Conservation (phyloP, 2,329 filamentous ascomycete genomes). For the Penicillium sp. region DNA sequence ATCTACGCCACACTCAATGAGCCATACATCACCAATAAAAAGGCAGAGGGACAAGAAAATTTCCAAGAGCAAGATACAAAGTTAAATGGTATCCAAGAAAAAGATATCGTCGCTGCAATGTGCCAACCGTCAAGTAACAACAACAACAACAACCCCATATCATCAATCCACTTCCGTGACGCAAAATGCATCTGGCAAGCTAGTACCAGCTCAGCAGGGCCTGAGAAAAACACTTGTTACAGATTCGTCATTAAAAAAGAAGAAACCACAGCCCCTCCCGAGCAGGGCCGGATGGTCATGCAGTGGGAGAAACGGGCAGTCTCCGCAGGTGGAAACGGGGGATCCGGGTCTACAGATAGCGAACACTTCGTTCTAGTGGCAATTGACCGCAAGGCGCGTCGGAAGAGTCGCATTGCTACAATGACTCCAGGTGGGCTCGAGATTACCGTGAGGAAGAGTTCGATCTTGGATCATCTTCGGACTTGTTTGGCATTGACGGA, state of each 20-base stretch:
- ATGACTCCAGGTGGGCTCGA: constrained; percentile 23
- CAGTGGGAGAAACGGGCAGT: constrained; percentile 22
- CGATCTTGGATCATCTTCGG: constrained; percentile 22
- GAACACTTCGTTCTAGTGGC: constrained; percentile 22
- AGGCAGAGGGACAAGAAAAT: neutral
- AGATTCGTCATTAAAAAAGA: constrained; percentile 15
- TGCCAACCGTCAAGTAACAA: constrained; percentile 9
- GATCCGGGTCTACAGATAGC: neutral
- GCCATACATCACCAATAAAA: constrained; percentile 15
- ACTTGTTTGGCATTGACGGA: constrained; percentile 18
- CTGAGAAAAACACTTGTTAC: constrained; percentile 12
- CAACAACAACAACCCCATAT: neutral
- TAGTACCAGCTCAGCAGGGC: constrained; percentile 1
- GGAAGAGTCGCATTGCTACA: constrained; percentile 22
- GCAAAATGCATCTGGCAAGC: constrained; percentile 19
- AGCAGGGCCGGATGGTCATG: constrained; percentile 17
- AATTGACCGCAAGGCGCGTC: constrained; percentile 20
- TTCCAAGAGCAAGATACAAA: neutral
- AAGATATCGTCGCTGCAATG: constrained; percentile 20
- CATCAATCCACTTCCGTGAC: constrained; percentile 19
- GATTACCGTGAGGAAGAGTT: constrained; percentile 26
- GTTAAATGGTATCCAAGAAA: neutral
- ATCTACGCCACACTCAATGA: constrained; percentile 32
- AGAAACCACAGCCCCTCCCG: neutral
- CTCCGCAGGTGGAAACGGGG: neutral